A percentile compares a stretch with the other conserved stretches of the same genome.
phyloP scores from a whole-genome alignment of 352 stramenopile genomes.

The Thalassiosira exigua region DNA sequence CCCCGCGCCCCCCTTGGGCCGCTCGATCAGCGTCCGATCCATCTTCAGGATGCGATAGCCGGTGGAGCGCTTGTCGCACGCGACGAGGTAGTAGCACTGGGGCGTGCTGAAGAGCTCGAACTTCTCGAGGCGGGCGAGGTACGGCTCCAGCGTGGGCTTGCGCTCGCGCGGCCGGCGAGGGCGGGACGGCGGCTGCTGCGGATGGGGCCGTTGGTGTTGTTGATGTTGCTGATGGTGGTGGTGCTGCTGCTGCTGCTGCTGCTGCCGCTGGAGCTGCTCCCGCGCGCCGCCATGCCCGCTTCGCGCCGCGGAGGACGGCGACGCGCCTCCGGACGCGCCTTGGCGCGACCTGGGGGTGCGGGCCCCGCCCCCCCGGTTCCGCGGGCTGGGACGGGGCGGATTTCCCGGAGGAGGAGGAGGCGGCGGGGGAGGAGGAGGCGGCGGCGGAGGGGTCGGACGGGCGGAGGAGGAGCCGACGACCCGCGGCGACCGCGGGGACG shows the following conservation, averaged over 20 bases:
- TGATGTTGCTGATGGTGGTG: slow-evolving; percentile 12
- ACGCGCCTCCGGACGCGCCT: no score
- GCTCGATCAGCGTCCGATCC: slow-evolving; percentile 85
- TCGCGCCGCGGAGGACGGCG: no score
- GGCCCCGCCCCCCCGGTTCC: not conserved
- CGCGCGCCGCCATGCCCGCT: no score
- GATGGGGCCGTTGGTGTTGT: not conserved
- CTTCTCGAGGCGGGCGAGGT: slow-evolving; percentile 75
- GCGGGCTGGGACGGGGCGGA: not conserved
- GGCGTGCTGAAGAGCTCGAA: slow-evolving; percentile 84
- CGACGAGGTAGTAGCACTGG: slow-evolving; percentile 83
- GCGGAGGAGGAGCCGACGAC: not conserved
- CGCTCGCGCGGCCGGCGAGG: not conserved
- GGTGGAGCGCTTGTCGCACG: slow-evolving; percentile 72
- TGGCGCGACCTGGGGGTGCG: no score
- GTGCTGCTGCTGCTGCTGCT: slow-evolving; percentile 12
- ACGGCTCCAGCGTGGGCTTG: slow-evolving; percentile 72
- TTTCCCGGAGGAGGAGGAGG: not conserved
- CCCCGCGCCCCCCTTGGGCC: slow-evolving; percentile 19
- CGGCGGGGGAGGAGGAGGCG: not conserved
- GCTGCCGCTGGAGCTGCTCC: not conserved
- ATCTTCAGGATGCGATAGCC: slow-evolving; percentile 82
- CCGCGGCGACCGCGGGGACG: no score
- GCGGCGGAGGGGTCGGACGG: not conserved
- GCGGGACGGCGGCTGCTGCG: not conserved